Evolutionary conservation across 441 rosid species (phyloP).

Genomic region (Erodium texanum): DNA sequence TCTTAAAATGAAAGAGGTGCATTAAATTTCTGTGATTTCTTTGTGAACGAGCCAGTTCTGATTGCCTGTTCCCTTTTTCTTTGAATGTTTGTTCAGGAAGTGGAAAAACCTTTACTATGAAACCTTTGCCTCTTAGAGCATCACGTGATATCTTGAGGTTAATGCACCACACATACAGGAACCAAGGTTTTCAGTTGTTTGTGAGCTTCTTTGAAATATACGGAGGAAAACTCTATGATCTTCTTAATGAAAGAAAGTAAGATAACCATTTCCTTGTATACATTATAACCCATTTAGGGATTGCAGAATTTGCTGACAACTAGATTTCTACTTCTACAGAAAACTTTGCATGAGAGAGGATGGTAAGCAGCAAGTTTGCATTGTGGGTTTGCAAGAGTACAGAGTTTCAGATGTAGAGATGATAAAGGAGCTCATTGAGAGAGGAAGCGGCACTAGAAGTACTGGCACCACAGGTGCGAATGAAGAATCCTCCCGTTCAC

Average conservation of each 20-base stretch:
- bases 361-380: constrained; percentile 98
- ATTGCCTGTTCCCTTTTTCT: constrained; percentile 8
- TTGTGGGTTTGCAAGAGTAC: constrained; percentile 93
- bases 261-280: constrained; percentile 24
- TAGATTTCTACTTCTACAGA: constrained; percentile 35
- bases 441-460: constrained; percentile 77
- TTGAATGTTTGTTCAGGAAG: constrained; percentile 48
- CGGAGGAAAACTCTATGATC: constrained; percentile 92
- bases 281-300: constrained; percentile 7
- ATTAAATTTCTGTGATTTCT: constrained; percentile 3
- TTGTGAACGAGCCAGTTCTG: constrained; percentile 15
- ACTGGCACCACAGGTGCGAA: constrained; percentile 98
- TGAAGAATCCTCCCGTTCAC: constrained; percentile 99
- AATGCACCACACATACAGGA: constrained; percentile 83
- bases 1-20: not conserved
- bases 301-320: constrained; percentile 19
- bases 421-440: constrained; percentile 88
- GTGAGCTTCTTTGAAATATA: constrained; percentile 97
- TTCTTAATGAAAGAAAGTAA: constrained; percentile 88
- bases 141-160: constrained; percentile 85
- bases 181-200: constrained; percentile 82
- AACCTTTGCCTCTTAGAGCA: constrained; percentile 90
- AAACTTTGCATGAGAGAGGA: constrained; percentile 99
- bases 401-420: constrained; percentile 84
- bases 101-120: constrained; percentile 96